Base-by-base conservation (phyloP, 1,284 basidiomycete species). In the Ustilago lituana region DNA sequence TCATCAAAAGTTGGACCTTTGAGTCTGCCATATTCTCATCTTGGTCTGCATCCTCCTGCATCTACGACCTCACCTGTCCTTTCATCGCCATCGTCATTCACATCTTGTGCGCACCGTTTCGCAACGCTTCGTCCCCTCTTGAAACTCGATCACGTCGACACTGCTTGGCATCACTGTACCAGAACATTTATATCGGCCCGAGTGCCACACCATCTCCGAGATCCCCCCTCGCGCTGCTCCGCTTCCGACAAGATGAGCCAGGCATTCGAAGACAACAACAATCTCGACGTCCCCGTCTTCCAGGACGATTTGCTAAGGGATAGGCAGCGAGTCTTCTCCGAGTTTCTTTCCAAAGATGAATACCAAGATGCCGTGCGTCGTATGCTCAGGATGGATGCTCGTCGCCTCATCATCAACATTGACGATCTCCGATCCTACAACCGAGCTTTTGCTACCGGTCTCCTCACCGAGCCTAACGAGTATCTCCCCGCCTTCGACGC, bases 401-500 rank as follows among this genome's bases (percentile, higher is more conserved):
- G 92, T 74, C 89, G 96, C 77, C 89, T 99, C 77, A 89, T 96
- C 77, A 89, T 99, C 83, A 98, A 97, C 84, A 87, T 98, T 74
- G 95, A 99, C 84, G 94, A 98, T 84, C 85, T 99, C 72, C 90
- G 96, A 83, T 92, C 94, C 83, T 94, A 94, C 83, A 89, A 92
- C 82, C 89, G 94, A 80, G 75, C 74, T 7, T 79, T 93, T 0
- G 78, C 79, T 5, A 72, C 73, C 0, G 79, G 77, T 20, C 86
- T 99, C 14, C 86, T 99, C 56, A 91, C 92, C 78, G 87, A 92
- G 47, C 96, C 96, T 4, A 89, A 89, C 29, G 90, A 92, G 38
- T 97, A 88, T 80, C 86, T 97, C n/a, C 91, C 93, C 10, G 93
- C 95, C 1, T 90, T 97, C 62, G 94, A 99, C 65, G 88, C 89